A percentile compares a stretch with the other conserved stretches of the same genome.
phyloP scores from a whole-genome alignment of 495 filamentous ascomycete species.

The Aspergillus funiculosus region DNA sequence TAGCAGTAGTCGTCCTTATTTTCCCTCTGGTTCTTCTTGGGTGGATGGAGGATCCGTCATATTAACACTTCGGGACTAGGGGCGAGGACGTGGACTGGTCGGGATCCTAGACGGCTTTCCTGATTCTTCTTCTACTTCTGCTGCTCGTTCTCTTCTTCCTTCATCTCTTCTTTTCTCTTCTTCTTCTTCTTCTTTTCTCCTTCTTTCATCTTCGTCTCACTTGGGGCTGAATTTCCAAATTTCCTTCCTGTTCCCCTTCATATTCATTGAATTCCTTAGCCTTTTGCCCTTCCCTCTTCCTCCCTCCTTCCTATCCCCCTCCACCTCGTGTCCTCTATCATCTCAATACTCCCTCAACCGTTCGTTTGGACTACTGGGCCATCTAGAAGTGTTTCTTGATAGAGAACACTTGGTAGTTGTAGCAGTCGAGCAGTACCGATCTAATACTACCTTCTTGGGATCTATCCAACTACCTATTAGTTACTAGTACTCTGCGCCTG shows the following conservation, averaged over 20 bases:
- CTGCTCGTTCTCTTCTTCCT: constrained; percentile 15
- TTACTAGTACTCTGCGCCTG: too few relatives aligned
- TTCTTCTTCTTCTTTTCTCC: constrained; percentile 18
- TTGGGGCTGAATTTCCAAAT: constrained; percentile 17
- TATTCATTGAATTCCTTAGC: constrained; percentile 29
- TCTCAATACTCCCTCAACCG: constrained; percentile 8
- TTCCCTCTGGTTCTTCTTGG: constrained; percentile 28
- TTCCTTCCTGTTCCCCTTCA: constrained; percentile 16
- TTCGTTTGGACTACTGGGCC: constrained; percentile 10
- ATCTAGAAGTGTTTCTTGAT: too few relatives aligned
- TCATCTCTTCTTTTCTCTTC: constrained; percentile 18
- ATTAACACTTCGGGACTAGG: constrained; percentile 48
- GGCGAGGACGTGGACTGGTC: constrained; percentile 33
- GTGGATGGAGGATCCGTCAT: constrained; percentile 43
- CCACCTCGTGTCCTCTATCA: constrained; percentile 7
- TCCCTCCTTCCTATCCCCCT: constrained; percentile 8
- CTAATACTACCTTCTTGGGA: too few relatives aligned
- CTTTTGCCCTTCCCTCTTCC: constrained; percentile 7
- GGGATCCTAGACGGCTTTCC: constrained; percentile 38
- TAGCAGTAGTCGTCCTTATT: constrained; percentile 17
- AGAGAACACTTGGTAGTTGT: constrained; percentile 6
- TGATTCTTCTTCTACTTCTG: constrained; percentile 17
- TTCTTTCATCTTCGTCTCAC: constrained; percentile 21
- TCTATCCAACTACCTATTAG: too few relatives aligned
- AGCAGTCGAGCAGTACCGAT: too few relatives aligned